These are phyloP conservation scores for Erodium maritimum DNA, from an alignment of 345 rosid species.

Conservation along the genomic window DNA sequence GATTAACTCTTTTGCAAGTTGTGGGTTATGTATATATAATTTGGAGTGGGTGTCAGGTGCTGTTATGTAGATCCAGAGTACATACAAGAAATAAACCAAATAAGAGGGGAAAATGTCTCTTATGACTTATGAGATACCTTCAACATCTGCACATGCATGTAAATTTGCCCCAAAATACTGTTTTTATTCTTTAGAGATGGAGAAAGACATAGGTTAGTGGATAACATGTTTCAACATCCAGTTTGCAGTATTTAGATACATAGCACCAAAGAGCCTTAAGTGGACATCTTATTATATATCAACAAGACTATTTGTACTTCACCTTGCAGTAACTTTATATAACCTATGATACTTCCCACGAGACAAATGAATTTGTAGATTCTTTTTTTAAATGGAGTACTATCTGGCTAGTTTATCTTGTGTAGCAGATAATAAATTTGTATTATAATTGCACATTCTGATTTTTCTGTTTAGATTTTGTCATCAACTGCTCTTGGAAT, in stretches of 20 bases:
- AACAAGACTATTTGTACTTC: too few relatives aligned
- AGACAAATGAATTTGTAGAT: not conserved
- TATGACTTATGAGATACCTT: not conserved
- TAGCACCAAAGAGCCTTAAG: too few relatives aligned
- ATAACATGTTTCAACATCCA: too few relatives aligned
- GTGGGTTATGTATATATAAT: not conserved
- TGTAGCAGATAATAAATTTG: not conserved
- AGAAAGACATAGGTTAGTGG: too few relatives aligned
- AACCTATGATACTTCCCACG: not conserved
- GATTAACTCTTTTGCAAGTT: not conserved
- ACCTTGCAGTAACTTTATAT: not conserved
- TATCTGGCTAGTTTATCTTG: not conserved
- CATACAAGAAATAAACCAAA: too few relatives aligned
- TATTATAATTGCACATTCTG: not conserved
- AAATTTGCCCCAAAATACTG: too few relatives aligned
- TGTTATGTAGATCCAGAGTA: too few relatives aligned
- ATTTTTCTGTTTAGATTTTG: not conserved
- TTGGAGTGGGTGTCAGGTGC: not conserved
- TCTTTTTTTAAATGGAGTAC: not conserved
- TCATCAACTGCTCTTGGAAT: not conserved
- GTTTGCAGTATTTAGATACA: too few relatives aligned
- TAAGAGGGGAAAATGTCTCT: too few relatives aligned
- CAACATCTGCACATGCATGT: too few relatives aligned
- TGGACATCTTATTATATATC: too few relatives aligned
- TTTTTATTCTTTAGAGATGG: too few relatives aligned